Percentiles rank a stretch among this genome's conserved stretches.
phyloP scores from a whole-genome alignment of 192 early-diverging fungal genomes.

The Kickxella alabastrina region DNA sequence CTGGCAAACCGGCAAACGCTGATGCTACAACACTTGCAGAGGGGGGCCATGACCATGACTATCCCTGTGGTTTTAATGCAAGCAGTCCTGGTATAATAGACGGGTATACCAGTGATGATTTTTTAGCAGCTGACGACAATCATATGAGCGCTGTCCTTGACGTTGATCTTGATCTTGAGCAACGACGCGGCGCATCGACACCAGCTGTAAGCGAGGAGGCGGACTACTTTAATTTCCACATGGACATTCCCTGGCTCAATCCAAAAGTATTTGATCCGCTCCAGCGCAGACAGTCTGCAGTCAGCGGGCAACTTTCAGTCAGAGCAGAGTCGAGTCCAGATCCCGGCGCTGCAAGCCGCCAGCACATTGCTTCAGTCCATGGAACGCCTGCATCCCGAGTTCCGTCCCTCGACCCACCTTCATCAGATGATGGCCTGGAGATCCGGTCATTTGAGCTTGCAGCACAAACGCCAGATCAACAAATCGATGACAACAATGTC shows the following conservation, averaged over 20 bases:
- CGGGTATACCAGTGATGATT: no score
- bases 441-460: conserved; percentile 36
- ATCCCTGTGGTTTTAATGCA: no score
- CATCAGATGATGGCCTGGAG: conserved; percentile 28
- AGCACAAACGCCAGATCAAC: conserved; percentile 3
- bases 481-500: background rate
- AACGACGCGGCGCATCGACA: conserved; percentile 9
- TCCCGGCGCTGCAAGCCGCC: background rate
- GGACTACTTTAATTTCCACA: conserved; percentile 7
- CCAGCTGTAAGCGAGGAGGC: background rate
- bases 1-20: no score
- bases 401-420: conserved; percentile 27
- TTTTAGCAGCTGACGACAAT: no score
- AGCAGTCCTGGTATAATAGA: no score
- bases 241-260: conserved; percentile 47
- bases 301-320: conserved; percentile 8
- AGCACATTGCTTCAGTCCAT: conserved; percentile 5
- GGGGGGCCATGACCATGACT: no score
- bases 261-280: conserved; percentile 3
- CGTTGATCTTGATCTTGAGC: conserved; percentile 28
- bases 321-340: conserved; percentile 25
- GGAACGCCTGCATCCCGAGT: conserved; percentile 17
- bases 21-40: no score
- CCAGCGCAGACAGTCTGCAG: background rate
- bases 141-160: background rate